Conservation (phyloP, 768 basidiomycete genomes). For the Leccinellum rugosiceps region DNA sequence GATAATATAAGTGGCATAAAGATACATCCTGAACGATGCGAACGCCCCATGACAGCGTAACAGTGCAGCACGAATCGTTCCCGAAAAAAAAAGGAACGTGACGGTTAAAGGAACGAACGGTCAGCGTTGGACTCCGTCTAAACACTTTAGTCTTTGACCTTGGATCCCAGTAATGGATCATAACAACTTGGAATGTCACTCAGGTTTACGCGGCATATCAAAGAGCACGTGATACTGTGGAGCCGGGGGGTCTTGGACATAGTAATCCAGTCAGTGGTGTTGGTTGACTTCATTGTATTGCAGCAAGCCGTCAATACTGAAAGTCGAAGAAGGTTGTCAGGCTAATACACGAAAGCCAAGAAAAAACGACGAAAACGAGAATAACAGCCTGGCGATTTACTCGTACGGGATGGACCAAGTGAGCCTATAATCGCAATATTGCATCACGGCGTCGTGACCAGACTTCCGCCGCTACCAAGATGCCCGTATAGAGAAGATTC, state of each 20-base stretch:
- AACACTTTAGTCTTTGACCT: neutral
- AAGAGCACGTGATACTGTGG: constrained; percentile 10
- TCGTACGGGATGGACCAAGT: constrained; percentile 15
- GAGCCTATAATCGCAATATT: constrained; percentile 1
- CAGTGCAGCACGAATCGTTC: neutral
- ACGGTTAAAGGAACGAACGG: neutral
- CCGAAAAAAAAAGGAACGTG: neutral
- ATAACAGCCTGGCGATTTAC: constrained; percentile 8
- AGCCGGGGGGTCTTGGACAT: neutral
- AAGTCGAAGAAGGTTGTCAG: neutral
- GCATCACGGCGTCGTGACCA: constrained; percentile 30
- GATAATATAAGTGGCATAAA: constrained; percentile 3
- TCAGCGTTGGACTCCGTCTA: neutral
- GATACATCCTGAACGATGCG: constrained; percentile 2
- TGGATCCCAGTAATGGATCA: neutral
- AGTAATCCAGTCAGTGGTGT: neutral
- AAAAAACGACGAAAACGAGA: neutral
- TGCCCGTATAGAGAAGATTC: constrained; percentile 29
- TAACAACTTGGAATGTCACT: constrained; percentile 1
- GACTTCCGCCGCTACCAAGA: constrained; percentile 11
- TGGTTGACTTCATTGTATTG: neutral
- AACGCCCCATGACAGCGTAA: constrained; percentile 10
- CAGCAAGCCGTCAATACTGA: neutral
- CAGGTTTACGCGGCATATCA: neutral
- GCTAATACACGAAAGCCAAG: constrained; percentile 10